Evolutionary conservation across 805 yeast genomes (phyloP), one percentile per base, ranked within the genome.

Genomic region (Wickerhamiella australiensis): DNA sequence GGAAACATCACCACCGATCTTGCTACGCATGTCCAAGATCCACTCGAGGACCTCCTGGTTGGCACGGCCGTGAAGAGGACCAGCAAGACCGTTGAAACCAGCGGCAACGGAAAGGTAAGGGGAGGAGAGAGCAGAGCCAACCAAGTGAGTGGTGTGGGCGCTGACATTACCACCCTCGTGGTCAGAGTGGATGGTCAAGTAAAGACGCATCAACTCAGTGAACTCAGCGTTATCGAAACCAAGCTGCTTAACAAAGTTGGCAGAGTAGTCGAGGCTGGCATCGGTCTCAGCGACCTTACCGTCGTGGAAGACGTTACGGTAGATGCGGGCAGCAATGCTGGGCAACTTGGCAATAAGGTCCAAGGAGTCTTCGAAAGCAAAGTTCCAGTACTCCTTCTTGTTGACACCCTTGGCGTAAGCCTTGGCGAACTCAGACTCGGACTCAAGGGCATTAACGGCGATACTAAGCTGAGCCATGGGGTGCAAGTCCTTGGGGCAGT

Each of bases 121-220:
- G 42, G 85, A 80, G 26, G 85, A 77, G 56, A 82, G 72, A 40
- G 92, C 88, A 9, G 88, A 81, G 59, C 92, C 92, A 54, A 82
- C 92, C 64, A 82, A 70, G 68, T 83, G 90, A 52, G 92, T 82
- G 56, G 92, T 79, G 71, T 82, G 92, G 45, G 92, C 92, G 54
- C 86, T 79, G 53, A 82, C 92, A 64, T 82, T 82, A 68, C 92
- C 92, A 70, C 92, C 94, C 73, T 83, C 94, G 71, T 83, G 94
- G 66, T 83, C 94, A 50, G 86, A 77, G 73, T 83, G 94, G 64
- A 83, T 79, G 54, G 90, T 78, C 62, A 82, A 68, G 74, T 83
- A 83, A 58, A 84, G 72, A 71, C 94, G 79, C 79, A 83, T 77
- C 60, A 84, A 74, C 66, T 83, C 88, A 52, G 78, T 75, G 64